Evolutionary conservation across 495 filamentous ascomycete species (phyloP), one percentile per base, ranked within the genome.

Genomic region (Aspergillus nidulans): DNA sequence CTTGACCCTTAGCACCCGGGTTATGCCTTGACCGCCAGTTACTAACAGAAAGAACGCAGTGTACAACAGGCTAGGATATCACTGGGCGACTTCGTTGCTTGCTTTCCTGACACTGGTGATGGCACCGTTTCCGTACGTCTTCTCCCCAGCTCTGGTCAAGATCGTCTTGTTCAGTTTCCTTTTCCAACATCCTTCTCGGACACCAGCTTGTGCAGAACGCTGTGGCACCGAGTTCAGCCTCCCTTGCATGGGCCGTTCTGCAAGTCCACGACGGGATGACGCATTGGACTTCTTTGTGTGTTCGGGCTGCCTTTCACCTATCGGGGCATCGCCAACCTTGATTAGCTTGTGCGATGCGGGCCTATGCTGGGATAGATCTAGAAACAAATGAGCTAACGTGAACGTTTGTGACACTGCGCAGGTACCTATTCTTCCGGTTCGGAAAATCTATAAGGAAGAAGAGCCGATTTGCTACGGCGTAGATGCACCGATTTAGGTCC

Each of bases 81-180:
- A 89, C 59, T 90, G 88, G 88, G 88, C 85, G 10, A 84, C 84
- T 2, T 81, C 79, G 3, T 67, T 90, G 34, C 65, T 90, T 20
- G 87, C 77, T 5, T 87, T 89, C 61, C 63, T 90, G n/a, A 86
- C 85, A 3, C 65, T 90, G 26, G 72, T 69, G 45, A 84, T 90
- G 81, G 67, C 82, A 59, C 88, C 87, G 19, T 86, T 88, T 45
- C 85, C 86, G 58, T 88, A 68, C 72, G 78, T 77, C 8, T 13
- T 51, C 50, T 40, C 46, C 49, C 39, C 41, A 34, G 21, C 26
- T 47, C 7, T 32, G 16, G 28, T 18, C 19, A 28, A 49, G 28
- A 49, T 38, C 46, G 30, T 18, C 46, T 38, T 7, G 4, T 1
- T 12, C 19, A n/a, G 23, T 49, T 49, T 16, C 47, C 32, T 15